phyloP scores from a whole-genome alignment of 257 asterid species.

The Solanum piurae region DNA sequence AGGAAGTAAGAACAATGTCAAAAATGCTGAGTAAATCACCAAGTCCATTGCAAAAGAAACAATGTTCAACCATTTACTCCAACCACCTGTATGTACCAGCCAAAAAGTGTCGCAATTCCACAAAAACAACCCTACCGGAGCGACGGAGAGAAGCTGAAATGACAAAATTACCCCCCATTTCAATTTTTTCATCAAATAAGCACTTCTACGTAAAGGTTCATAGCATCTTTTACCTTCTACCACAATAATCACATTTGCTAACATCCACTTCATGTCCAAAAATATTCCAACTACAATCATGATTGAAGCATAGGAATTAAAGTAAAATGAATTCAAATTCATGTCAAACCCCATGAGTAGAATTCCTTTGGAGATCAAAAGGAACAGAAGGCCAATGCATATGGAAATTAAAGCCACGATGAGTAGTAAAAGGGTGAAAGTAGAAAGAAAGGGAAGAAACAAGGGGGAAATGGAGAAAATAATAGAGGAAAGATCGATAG shows the following conservation, averaged over 20 bases:
- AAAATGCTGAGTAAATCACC: neutral
- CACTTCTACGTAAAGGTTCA: neutral
- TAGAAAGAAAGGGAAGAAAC: neutral
- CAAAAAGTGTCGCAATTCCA: neutral
- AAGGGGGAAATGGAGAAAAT: neutral
- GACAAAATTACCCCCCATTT: neutral
- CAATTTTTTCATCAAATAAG: neutral
- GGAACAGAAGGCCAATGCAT: neutral
- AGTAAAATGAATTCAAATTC: neutral
- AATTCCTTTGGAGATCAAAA: neutral
- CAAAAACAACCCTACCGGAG: neutral
- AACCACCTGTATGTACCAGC: neutral
- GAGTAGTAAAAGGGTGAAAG: neutral
- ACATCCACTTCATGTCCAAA: neutral
- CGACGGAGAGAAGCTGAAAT: neutral
- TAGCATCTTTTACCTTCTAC: neutral
- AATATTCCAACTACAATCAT: neutral
- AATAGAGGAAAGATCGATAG: neutral
- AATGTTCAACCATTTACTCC: neutral
- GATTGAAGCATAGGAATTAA: neutral
- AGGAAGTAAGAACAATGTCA: neutral
- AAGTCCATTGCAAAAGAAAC: neutral
- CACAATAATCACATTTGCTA: neutral
- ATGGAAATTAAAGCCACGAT: neutral
- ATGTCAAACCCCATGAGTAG: neutral